Base-by-base conservation (phyloP, 345 rosid genomes). In the Populus simonii region DNA sequence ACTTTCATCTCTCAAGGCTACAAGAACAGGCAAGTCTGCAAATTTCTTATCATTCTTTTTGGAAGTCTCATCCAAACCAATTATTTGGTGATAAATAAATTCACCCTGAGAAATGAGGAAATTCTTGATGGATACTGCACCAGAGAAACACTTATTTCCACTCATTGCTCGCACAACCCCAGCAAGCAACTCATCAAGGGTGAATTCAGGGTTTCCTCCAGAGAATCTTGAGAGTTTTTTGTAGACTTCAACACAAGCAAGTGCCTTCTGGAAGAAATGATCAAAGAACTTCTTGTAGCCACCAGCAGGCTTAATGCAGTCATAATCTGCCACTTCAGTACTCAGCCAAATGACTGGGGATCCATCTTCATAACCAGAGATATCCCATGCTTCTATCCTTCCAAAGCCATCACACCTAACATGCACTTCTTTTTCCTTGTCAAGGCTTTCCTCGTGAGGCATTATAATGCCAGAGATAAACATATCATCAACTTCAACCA, bases 351-450 rank as follows among this genome's bases (percentile, higher is more conserved):
- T 53, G 17, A 82, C 79, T 15, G 84, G 81, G 27, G 69, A 74
- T 25, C 84, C 84, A 25, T 82, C 81, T 55, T 82, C 81, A 66
- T 78, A 82, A 51, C 81, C 84, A 70, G 84, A 82, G 31, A 82
- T 74, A 36, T 18, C 31, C 81, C 84, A 82, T 20, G 68, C 71
- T 74, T 78, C 81, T 39, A 82, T 66, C 69, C 84, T 82, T 66
- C 84, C 84, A 74, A 82, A 82, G 18, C 81, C 81, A 11, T 77
- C 81, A 65, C 84, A 82, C 15, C 76, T 75, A 12, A 82, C 73
- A 36, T 43, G 63, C 68, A 29, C 65, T 62, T 78, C 84, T 18
- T 70, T 63, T 41, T 78, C 81, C 36, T 78, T 66, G 43, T 53
- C 76, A 51, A 22, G 41, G 71, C 13, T 49, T 36, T 66, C 70